Base-by-base conservation (phyloP, 1,284 basidiomycete genomes). In the Calocybe gambosa region DNA sequence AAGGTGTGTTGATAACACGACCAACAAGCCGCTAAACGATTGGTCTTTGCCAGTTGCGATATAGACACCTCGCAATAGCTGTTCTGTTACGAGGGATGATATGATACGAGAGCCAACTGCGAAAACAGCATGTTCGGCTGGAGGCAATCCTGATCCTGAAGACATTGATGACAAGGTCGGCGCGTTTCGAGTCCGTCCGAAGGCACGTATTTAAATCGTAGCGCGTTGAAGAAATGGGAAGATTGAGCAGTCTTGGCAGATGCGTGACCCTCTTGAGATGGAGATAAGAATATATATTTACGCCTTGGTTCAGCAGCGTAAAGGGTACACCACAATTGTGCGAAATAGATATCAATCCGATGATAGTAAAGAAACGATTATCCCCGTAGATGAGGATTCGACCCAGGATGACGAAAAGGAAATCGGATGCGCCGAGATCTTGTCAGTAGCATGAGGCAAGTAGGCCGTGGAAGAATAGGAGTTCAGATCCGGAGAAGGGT, bases 61-160 rank as follows among this genome's bases (percentile, higher is more conserved):
- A 51, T 71, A 74, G 52, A 69, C 62, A 2, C 68, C 68, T 12
- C 61, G 61, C 41, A 74, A 61, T 5, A 74, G 58, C 33, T 64
- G 60, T 54, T 75, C 73, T 5, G 73, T 74, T 42, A 74, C 69
- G 33, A 75, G 60, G 50, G 70, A 74, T 12, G 72, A 66, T 9
- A 75, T 51, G 43, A 75, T 66, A 34, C 73, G 68, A 20, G 71
- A 73, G 21, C 62, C 63, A 35, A 75, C 71, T 8, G 73, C 70
- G 47, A 74, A 73, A 5, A 61, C 59, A 15, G 72, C 71, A 50
- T 65, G 67, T 18, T 69, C 55, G 20, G 46, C 41, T 9, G 68
- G 66, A 33, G 56, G 54, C 19, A 68, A 53, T 35, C 51, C 52
- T 31, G 57, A 64, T 20, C 62, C 62, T 34, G 66, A 62, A 33